phyloP scores from a whole-genome alignment of 2,329 filamentous ascomycete genomes.

The Rachicladosporium sp. region DNA sequence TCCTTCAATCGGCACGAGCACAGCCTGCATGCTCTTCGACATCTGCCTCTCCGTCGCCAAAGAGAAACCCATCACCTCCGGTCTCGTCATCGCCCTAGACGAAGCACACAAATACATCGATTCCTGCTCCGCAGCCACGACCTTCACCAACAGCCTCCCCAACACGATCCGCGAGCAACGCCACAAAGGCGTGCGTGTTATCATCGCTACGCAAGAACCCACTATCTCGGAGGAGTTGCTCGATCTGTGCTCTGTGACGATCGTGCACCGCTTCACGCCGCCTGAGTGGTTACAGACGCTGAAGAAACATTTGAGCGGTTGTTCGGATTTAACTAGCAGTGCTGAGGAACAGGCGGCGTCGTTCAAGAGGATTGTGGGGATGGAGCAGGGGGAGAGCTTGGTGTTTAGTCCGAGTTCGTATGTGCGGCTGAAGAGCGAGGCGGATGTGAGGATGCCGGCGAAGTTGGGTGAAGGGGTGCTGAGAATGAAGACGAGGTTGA shows the following conservation, averaged over 20 bases:
- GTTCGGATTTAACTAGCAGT: conserved; percentile 10
- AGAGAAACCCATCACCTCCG: conserved; percentile 16
- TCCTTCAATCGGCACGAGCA: conserved; percentile 53
- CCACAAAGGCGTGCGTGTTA: conserved; percentile 52
- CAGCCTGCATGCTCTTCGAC: conserved; percentile 60
- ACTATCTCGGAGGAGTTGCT: conserved; percentile 56
- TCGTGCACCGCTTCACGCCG: conserved; percentile 60
- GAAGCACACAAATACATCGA: conserved; percentile 71
- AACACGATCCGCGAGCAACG: conserved; percentile 57
- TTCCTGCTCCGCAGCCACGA: conserved; percentile 38
- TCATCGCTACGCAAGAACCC: conserved; percentile 69
- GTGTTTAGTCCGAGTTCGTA: conserved; percentile 21
- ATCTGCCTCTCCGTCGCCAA: conserved; percentile 51
- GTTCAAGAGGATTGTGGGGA: conserved; percentile 19
- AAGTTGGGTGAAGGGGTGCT: conserved; percentile 14
- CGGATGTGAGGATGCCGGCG: conserved; percentile 4
- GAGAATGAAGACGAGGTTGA: conserved; percentile 17
- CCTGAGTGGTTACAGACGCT: conserved; percentile 48
- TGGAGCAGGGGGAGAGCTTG: conserved; percentile 21
- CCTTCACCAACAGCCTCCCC: conserved; percentile 20
- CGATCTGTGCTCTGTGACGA: conserved; percentile 57
- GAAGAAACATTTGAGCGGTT: conserved; percentile 35
- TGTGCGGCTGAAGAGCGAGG: conserved; percentile 9
- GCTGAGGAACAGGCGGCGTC: conserved; percentile 8
- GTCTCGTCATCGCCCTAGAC: conserved; percentile 57